Evolutionary conservation across 805 yeast genomes (phyloP), one percentile per base, ranked within the genome.

Genomic region (Limtongozyma cylindracea): DNA sequence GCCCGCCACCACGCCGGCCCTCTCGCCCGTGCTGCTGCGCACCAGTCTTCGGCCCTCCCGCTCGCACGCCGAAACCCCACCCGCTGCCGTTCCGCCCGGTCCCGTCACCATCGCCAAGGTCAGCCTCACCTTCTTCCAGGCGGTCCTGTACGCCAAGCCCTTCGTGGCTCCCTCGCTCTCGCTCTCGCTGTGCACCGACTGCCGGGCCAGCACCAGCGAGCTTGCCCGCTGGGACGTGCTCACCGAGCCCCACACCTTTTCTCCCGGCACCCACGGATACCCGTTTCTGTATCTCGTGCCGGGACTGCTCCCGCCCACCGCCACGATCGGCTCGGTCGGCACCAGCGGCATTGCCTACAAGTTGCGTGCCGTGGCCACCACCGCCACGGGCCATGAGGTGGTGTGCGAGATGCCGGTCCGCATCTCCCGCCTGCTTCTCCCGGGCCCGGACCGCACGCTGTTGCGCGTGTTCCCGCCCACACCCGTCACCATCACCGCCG

Each of bases 391-490:
- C 6, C 47, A 32, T 19, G 48, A 37, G n/a, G 31, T 32, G 3
- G 15, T 13, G 15, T 13, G 15, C 6, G 15, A 5, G 15, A 46
- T 74, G 27, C 91, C 93, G 0, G 40, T 88, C 6, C 57, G 69
- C 31, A 53, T 88, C 2, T 56, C 72, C 20, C 57, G 98, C 33
- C 71, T 91, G 25, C 62, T 84, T 15, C 41, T 76, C 12, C 51
- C 77, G 20, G 84, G 88, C 5, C 74, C 76, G 3, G 94, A 82
- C 38, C 56, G 80, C 32, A 77, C 74, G 36, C 76, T 93, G 2
- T 47, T 78, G 18, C 59, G 99, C 28, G 76, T 88, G 1, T 88
- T 88, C 43, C 98, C 98, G 1, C 96, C 99, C 6, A 84, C 96
- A 0, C 74, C 72, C 19, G 69, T 88, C 17, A 69, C 78, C 3